Evolutionary conservation across 345 rosid species (phyloP).

Genomic region (Sisymbrium irio): DNA sequence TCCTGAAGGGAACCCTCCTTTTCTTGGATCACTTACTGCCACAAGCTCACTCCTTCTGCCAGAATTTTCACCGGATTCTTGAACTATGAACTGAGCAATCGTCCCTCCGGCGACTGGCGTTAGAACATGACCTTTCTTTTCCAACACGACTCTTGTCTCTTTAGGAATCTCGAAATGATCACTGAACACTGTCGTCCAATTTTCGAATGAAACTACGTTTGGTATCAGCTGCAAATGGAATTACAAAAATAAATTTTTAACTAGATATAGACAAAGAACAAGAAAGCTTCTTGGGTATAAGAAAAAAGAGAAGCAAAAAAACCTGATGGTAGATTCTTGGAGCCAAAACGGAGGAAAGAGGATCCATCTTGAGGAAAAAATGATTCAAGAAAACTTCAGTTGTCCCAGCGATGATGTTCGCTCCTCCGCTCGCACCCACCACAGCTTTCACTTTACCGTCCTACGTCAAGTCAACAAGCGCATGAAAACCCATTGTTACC

Average conservation of each 20-base stretch:
- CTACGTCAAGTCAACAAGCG: constrained; percentile 18
- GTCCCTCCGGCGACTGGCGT: constrained; percentile 42
- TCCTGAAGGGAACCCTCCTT: constrained; percentile 64
- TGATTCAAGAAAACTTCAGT: constrained; percentile 54
- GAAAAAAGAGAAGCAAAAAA: not conserved
- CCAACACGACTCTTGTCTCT: constrained; percentile 38
- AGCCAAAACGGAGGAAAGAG: constrained; percentile 52
- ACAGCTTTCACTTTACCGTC: constrained; percentile 52
- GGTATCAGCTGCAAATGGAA: constrained; percentile 44
- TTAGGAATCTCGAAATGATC: constrained; percentile 51
- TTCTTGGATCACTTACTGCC: constrained; percentile 66
- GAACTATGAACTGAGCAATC: constrained; percentile 49
- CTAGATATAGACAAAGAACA: not conserved
- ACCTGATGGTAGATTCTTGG: constrained; percentile 71
- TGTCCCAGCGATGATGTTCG: constrained; percentile 50
- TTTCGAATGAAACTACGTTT: constrained; percentile 44
- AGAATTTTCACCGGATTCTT: constrained; percentile 27
- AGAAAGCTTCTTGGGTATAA: not conserved
- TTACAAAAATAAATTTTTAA: not conserved
- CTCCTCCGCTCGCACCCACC: constrained; percentile 68
- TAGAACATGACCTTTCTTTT: constrained; percentile 48
- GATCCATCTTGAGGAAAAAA: constrained; percentile 52
- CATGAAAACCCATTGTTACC: not conserved
- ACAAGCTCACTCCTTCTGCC: constrained; percentile 33
- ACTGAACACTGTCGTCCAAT: constrained; percentile 50